phyloP scores from a whole-genome alignment of 139 green algal species.

The Chlorella sp. region DNA sequence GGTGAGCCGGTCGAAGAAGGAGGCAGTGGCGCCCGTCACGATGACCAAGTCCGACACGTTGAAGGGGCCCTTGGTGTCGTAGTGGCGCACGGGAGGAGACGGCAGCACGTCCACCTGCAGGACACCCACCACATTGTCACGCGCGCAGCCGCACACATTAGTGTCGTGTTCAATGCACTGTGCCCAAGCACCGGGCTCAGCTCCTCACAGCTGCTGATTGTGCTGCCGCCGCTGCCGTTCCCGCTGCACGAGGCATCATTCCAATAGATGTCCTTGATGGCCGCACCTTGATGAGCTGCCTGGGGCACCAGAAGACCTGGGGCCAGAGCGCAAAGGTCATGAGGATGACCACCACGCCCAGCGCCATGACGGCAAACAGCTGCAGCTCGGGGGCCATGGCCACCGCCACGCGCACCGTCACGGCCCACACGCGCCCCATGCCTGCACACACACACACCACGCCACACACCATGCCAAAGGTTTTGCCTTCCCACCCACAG shows the following conservation, averaged over 20 bases:
- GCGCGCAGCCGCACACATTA: too few relatives aligned
- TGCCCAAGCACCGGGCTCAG: too few relatives aligned
- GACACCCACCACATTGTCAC: too few relatives aligned
- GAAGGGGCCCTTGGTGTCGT: conserved; percentile 18
- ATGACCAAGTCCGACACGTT: conserved; percentile 20
- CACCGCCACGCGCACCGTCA: background rate
- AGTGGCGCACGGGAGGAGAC: conserved; percentile 1
- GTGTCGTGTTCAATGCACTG: too few relatives aligned
- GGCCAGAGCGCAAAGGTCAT: background rate
- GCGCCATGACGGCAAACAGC: background rate
- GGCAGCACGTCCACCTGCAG: conserved; percentile 5
- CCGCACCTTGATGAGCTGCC: background rate
- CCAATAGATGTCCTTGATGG: too few relatives aligned
- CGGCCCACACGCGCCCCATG: background rate
- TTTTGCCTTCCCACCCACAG: too few relatives aligned
- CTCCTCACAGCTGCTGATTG: too few relatives aligned
- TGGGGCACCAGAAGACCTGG: conserved; percentile 5
- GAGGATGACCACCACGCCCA: background rate
- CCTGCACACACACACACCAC: background rate
- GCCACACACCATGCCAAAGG: too few relatives aligned
- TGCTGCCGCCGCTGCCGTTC: too few relatives aligned
- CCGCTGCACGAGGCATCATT: too few relatives aligned
- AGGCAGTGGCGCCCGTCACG: conserved; percentile 22
- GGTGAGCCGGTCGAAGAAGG: conserved; percentile 32
- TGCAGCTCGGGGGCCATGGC: background rate